Percentiles rank a stretch among this genome's conserved stretches.
phyloP scores from a whole-genome alignment of 192 early-diverging fungal genomes.

The Coemansia sp. region DNA sequence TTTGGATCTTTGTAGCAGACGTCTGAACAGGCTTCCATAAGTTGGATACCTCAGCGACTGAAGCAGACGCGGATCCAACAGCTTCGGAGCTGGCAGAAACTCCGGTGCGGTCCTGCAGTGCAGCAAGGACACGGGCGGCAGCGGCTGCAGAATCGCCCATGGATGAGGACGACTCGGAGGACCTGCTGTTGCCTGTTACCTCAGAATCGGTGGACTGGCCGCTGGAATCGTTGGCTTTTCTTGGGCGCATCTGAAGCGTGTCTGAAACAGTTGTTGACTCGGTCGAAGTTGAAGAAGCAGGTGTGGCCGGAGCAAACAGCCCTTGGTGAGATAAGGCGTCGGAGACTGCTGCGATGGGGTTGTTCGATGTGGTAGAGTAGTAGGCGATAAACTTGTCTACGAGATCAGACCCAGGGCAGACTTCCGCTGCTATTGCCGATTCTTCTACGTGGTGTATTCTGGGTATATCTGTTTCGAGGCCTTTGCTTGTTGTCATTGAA shows the following conservation, averaged over 20 bases:
- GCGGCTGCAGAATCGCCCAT: slow-evolving; percentile 50
- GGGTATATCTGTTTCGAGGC: slow-evolving; percentile 10
- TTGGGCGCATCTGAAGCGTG: slow-evolving; percentile 25
- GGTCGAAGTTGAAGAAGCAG: slow-evolving; percentile 9
- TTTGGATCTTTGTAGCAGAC: slow-evolving; percentile 18
- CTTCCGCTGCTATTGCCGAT: neutral
- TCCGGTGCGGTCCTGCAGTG: slow-evolving; percentile 48
- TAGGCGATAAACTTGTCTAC: slow-evolving; percentile 41
- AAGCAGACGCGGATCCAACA: slow-evolving; percentile 7
- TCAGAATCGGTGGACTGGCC: slow-evolving; percentile 47
- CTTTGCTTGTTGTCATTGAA: slow-evolving; percentile 35
- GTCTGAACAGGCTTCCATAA: slow-evolving; percentile 14
- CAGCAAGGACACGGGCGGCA: slow-evolving; percentile 51
- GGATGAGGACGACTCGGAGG: slow-evolving; percentile 41
- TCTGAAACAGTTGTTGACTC: slow-evolving; percentile 10
- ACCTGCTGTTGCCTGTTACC: slow-evolving; percentile 22
- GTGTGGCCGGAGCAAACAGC: slow-evolving; percentile 15
- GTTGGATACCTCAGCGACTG: slow-evolving; percentile 7
- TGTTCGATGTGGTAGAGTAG: slow-evolving; percentile 22
- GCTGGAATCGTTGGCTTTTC: slow-evolving; percentile 29
- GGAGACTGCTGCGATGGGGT: neutral
- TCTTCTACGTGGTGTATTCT: neutral
- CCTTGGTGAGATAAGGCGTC: slow-evolving; percentile 15
- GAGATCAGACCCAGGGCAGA: slow-evolving; percentile 27
- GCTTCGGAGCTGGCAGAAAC: slow-evolving; percentile 6